Evolutionary conservation across 768 basidiomycete genomes (phyloP).

Genomic region (Vararia minispora): DNA sequence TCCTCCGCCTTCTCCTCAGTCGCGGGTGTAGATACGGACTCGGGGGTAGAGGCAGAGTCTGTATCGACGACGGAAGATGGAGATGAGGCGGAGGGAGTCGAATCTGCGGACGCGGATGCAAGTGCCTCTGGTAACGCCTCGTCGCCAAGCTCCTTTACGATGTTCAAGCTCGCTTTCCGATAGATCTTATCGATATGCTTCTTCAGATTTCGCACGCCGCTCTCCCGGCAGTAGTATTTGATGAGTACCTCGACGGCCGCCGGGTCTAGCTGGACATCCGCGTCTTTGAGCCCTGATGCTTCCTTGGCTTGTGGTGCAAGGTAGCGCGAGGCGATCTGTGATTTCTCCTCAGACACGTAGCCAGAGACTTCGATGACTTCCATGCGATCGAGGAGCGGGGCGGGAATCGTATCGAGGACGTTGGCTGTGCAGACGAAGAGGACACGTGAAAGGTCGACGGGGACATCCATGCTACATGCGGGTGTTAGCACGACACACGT

Average conservation of each 20-base stretch:
- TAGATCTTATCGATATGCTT: conserved; percentile 99
- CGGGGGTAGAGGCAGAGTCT: too few relatives aligned
- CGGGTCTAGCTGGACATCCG: conserved; percentile 70
- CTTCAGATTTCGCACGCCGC: conserved; percentile 93
- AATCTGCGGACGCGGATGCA: too few relatives aligned
- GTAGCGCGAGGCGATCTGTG: conserved; percentile 77
- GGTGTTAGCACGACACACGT: neutral
- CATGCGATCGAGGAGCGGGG: conserved; percentile 90
- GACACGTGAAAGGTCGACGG: conserved; percentile 90
- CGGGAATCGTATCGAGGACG: conserved; percentile 87
- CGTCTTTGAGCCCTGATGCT: conserved; percentile 74
- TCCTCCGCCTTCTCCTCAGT: conserved; percentile 9
- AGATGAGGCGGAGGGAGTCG: too few relatives aligned
- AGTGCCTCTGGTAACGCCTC: conserved; percentile 72
- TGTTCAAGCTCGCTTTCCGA: conserved; percentile 87
- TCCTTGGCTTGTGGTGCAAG: conserved; percentile 91
- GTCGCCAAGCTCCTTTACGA: conserved; percentile 87
- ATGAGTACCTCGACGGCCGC: conserved; percentile 80
- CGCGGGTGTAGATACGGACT: too few relatives aligned
- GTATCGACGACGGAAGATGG: too few relatives aligned
- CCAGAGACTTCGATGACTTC: conserved; percentile 92
- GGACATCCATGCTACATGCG: conserved; percentile 79
- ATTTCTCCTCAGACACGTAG: conserved; percentile 90
- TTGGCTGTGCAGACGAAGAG: conserved; percentile 99
- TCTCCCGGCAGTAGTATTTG: conserved; percentile 95